Base-by-base conservation (phyloP, 768 basidiomycete genomes). In the Leccinum rimulosum region DNA sequence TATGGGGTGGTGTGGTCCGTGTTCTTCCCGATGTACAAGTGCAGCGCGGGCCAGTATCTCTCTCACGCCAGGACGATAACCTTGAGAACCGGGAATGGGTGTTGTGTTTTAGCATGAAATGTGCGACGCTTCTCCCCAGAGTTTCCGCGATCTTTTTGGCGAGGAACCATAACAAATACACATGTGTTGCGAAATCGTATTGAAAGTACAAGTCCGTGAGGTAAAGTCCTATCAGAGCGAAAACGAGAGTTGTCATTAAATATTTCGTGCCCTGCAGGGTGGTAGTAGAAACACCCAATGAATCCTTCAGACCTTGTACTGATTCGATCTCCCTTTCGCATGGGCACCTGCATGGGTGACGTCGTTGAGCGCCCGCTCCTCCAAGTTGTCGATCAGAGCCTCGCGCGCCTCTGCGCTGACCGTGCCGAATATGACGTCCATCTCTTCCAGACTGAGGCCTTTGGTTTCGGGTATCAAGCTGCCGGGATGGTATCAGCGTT, bases 401-500 rank as follows among this genome's bases (percentile, higher is more conserved):
- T 77, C 75, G 51, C 88, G 84, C 55, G 81, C 65, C 59, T 85
- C 85, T 10, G 73, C 75, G 17, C 76, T 75, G 35, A 90, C 79
- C 0, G 86, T 61, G 5, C 88, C 89, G 61, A 84, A 84, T 58
- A 84, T 70, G 64, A 83, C 69, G 64, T 83, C 82, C 82, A 83
- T 83, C 64, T 82, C 81, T 61, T 83, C 81, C 54, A 84, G 65
- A 54, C 76, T 78, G 51, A 77, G 79, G 4, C 84, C 84, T 63
- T 85, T 84, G 15, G 85, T 86, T 68, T 86, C 85, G 0, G 84
- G 85, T 55, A 87, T 80, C 50, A 85, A 54, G 3, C 83, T 85
- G 48, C 6, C 10, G 4, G 54, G 4, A 10, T 25, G 5, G 4
- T 12, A 36, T 60, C 28, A 58, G 50, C 56, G 6, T 43, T 5